Evolutionary conservation across 805 yeast genomes (phyloP).

Genomic region (Metschnikowia vanudenii): DNA sequence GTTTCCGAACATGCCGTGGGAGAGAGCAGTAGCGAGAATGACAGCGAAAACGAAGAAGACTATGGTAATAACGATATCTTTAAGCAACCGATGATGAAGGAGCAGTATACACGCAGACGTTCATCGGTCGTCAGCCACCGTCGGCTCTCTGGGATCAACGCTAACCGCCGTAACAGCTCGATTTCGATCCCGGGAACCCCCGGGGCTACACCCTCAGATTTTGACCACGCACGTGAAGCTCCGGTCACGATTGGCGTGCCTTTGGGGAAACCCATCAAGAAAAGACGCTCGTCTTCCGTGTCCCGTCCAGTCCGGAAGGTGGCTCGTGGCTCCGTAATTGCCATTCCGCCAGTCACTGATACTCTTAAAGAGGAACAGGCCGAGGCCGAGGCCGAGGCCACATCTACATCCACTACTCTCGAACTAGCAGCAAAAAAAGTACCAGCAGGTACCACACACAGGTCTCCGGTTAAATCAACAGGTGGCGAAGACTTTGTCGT

Average conservation of each 20-base stretch:
- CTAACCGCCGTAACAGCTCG: conserved; percentile 23
- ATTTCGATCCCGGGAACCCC: conserved; percentile 27
- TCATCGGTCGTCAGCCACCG: conserved; percentile 33
- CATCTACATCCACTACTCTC: conserved; percentile 1
- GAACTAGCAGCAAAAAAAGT: background rate
- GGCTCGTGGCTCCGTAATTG: conserved; percentile 9
- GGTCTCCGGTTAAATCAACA: background rate
- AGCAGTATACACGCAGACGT: conserved; percentile 22
- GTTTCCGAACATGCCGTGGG: conserved; percentile 11
- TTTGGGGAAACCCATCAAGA: conserved; percentile 26
- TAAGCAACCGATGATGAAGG: conserved; percentile 24
- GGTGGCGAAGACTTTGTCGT: conserved; percentile 23
- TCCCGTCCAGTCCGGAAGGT: conserved; percentile 3
- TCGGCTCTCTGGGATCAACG: conserved; percentile 37
- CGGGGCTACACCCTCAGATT: conserved; percentile 15
- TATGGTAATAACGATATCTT: conserved; percentile 32
- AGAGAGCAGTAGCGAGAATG: conserved; percentile 14
- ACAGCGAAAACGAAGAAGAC: conserved; percentile 21
- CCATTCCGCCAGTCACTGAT: conserved; percentile 8
- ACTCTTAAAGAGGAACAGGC: conserved; percentile 8
- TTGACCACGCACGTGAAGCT: conserved; percentile 14
- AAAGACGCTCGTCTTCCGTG: conserved; percentile 21
- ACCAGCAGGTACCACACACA: conserved; percentile 6
- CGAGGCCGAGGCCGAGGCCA: background rate
- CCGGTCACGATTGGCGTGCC: conserved; percentile 44